Percentiles rank a stretch among this genome's conserved stretches.
phyloP scores from a whole-genome alignment of 1,284 basidiomycete species.

The Rhodofomes roseus region DNA sequence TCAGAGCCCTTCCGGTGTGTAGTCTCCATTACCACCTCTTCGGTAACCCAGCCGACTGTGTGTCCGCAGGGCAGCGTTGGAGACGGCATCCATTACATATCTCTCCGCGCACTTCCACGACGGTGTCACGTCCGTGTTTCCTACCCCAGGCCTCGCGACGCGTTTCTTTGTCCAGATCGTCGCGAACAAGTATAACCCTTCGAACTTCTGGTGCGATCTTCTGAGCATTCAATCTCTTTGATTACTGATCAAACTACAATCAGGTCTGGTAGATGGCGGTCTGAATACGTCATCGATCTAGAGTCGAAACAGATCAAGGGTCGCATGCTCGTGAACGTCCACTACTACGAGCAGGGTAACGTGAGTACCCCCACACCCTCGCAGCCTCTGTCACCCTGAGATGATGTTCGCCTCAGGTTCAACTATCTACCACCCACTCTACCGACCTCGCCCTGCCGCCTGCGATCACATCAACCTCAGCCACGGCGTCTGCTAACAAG shows the following conservation, averaged over 20 bases:
- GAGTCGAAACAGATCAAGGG: constrained; percentile 54
- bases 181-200: constrained; percentile 90
- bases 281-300: constrained; percentile 67
- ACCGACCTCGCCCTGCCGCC: constrained; percentile 64
- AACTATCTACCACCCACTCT: constrained; percentile 75
- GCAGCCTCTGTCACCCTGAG: background rate
- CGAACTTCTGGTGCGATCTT: constrained; percentile 77
- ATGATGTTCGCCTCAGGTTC: constrained; percentile 54
- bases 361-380: constrained; percentile 42
- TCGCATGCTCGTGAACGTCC: constrained; percentile 77
- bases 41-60: background rate
- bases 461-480: constrained; percentile 45
- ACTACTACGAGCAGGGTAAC: constrained; percentile 96
- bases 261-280: constrained; percentile 93
- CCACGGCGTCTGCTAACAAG: constrained; percentile 60
- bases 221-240: background rate
- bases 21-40: background rate
- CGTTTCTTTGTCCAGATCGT: constrained; percentile 79
- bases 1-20: constrained; percentile 75
- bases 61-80: constrained; percentile 57
- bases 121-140: constrained; percentile 71
- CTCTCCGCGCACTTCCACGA: constrained; percentile 75
- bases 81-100: constrained; percentile 66
- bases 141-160: constrained; percentile 38
- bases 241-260: background rate